Conservation (phyloP, 306 rosid species). For the barrel medic (Medicago truncatula) region DNA sequence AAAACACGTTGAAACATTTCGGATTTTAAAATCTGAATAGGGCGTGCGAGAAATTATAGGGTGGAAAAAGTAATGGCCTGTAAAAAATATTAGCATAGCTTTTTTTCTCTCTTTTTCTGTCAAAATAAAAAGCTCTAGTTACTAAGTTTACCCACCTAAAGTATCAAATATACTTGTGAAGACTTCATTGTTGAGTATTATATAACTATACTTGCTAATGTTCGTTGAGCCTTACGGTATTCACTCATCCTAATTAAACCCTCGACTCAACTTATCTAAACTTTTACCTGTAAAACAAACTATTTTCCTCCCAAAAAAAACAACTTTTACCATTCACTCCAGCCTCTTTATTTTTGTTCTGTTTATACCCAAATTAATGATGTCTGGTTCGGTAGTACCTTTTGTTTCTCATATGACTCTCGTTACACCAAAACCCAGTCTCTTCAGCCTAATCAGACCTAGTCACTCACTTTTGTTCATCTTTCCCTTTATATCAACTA, state of each 20-base stretch:
- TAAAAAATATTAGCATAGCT: too few species aligned
- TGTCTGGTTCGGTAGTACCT: neutral
- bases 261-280: neutral
- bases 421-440: neutral
- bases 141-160: neutral
- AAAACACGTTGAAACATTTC: too few species aligned
- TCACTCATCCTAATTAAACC: neutral
- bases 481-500: neutral
- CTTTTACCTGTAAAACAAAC: neutral
- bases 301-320: neutral
- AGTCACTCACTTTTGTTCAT: neutral
- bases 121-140: neutral
- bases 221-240: neutral
- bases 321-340: neutral
- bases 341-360: neutral
- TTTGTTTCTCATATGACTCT: neutral
- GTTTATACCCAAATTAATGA: neutral
- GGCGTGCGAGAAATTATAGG: too few species aligned
- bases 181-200: too few species aligned
- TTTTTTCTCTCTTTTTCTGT: too few species aligned
- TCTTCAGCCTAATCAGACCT: neutral
- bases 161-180: neutral
- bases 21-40: too few species aligned
- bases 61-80: too few species aligned
- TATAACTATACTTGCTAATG: neutral